Evolutionary conservation across 2,329 filamentous ascomycete species (phyloP).

Genomic region (Pseudocercospora fuligena): DNA sequence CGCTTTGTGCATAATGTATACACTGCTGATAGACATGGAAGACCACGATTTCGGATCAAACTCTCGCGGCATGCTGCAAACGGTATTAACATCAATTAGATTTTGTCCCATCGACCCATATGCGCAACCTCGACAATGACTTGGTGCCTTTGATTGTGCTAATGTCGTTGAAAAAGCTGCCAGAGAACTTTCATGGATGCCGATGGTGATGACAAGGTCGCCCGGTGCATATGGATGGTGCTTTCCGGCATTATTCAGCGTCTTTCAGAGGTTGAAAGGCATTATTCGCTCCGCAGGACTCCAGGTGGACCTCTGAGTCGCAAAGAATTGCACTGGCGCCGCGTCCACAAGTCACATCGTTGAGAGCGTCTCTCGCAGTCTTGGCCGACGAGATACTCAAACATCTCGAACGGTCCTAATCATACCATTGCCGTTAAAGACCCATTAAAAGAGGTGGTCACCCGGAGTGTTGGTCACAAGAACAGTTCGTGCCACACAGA

Average conservation of each 20-base stretch:
- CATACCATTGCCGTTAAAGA: background rate
- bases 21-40: background rate
- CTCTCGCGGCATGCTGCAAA: background rate
- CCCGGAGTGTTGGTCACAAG: constrained; percentile 2
- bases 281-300: too few relatives aligned
- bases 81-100: too few relatives aligned
- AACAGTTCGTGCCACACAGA: background rate
- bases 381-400: background rate
- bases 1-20: background rate
- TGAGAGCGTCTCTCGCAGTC: background rate
- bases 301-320: background rate
- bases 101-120: too few relatives aligned
- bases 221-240: too few relatives aligned
- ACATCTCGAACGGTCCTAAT: background rate
- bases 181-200: too few relatives aligned
- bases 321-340: background rate
- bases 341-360: background rate
- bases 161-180: background rate
- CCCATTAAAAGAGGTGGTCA: background rate
- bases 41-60: background rate
- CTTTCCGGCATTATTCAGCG: too few relatives aligned
- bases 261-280: too few relatives aligned
- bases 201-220: too few relatives aligned
- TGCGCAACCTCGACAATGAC: background rate
- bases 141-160: background rate